Evolutionary conservation across 768 basidiomycete species (phyloP), one percentile per base, ranked within the genome.

Genomic region (Mycena indigotica): DNA sequence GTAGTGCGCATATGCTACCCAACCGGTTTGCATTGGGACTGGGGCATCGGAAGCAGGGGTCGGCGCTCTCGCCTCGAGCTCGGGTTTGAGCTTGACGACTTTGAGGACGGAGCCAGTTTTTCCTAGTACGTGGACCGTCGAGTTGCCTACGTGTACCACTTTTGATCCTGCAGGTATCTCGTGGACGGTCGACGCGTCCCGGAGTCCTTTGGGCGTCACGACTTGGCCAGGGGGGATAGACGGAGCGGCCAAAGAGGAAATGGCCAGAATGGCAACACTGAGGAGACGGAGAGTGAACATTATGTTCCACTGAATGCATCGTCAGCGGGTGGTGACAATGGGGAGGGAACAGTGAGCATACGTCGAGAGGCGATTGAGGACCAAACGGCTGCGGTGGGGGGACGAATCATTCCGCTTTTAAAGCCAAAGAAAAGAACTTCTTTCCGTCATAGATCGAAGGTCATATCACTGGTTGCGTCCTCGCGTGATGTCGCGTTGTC

Each of bases 21-120:
- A 58, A 4, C 56, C 56, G n/a, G 56, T 44, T 25, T 58, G 50
- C 50, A 52, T 39, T 10, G 41, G 56, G 50, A 45, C 28, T 28
- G 25, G 5, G 19, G 30, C 50, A n/a, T 45, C 29, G 16, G 28
- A 28, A 23, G 49, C 23, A 19, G 53, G 26, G 1, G 29, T 29
- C 28, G 45, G 44, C 32, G 41, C 41, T n/a, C 10, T 15, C 5
- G 46, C 6, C 24, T 39, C 32, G 21, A 45, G 38, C 21, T 4
- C 35, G 29, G 30, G 23, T 24, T 41, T 35, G 55, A 56, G 24
- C 28, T 29, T 23, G 46, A 50, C 48, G 46, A 50, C 48, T 29
- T 50, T 24, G 46, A 46, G 24, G n/a, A 50, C 15, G 1, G 55
- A 5, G 25, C 55, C 55, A 26, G 46, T 26, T 2, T 29, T 26